Base-by-base conservation (phyloP, 1,139 yeast genomes). In the Pichiaceae sp. region DNA sequence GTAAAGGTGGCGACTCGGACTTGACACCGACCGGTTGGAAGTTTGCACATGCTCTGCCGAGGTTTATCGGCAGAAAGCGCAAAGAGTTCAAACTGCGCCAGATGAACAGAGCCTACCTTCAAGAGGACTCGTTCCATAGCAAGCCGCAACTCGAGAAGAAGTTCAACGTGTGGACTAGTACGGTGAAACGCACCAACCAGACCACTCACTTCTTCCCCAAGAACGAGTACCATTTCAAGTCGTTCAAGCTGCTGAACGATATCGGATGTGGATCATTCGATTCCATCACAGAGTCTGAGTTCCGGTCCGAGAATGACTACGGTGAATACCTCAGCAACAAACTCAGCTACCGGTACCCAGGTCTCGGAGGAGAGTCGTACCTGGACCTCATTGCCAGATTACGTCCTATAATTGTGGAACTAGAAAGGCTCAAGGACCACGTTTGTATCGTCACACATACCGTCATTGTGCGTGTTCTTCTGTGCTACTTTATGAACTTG, bases 281-380 rank as follows among this genome's bases (percentile, higher is more conserved):
- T 32, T 53, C 59, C 2, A 44, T 55, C 4, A 42, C 45, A 7
- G 56, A 55, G 27, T 46, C 43, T 4, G 54, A 54, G 17, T 56
- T 57, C 33, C 45, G 53, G 29, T 28, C 31, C 12, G 33, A 44
- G 16, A 47, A 52, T 34, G 59, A 56, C 28, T 57, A 50, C 39
- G 32, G 44, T 27, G 49, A 47, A 33, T 50, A 50, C 28, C 30
- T 53, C 42, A 43, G 42, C 19, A 53, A 56, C 34, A 54, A 46
- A 34, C 35, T 57, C 15, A 41, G 49, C 12, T 57, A 52, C 38
- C 45, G 62, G 38, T 57, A 49, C 30, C 61, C 60, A 2, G 62
- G 62, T 9, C 35, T 52, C 18, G 58, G 59, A 7, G 62, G 62
- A 17, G 62, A 57, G 36, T 57, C 62, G 2, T 56, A 56, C 34